Percentiles rank a stretch among this genome's conserved stretches.
Conservation (phyloP, 2,329 filamentous ascomycete genomes). For the Cercospora sp. region DNA sequence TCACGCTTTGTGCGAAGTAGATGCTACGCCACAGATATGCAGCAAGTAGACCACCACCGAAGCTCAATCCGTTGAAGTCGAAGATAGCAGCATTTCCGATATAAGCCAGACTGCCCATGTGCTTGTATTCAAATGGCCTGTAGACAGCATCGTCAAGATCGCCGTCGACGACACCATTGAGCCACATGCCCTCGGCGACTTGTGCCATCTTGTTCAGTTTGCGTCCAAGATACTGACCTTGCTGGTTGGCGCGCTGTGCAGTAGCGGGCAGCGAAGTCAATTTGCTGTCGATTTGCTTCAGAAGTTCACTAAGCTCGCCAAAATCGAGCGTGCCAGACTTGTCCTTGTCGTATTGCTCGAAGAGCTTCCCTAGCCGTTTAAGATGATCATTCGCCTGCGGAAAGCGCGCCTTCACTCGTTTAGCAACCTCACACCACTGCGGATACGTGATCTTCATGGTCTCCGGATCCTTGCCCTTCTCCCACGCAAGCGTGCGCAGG, state of each 20-base stretch:
- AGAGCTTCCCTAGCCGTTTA: constrained; percentile 84
- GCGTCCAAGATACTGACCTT: constrained; percentile 85
- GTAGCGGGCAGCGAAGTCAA: constrained; percentile 93
- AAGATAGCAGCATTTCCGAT: constrained; percentile 96
- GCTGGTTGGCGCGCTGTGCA: constrained; percentile 93
- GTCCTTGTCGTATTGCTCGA: constrained; percentile 89
- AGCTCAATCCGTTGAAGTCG: constrained; percentile 76
- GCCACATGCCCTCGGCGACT: constrained; percentile 68
- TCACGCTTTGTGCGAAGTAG: constrained; percentile 97
- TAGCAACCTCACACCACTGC: constrained; percentile 85
- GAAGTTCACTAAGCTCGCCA: constrained; percentile 81
- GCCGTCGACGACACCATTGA: constrained; percentile 82
- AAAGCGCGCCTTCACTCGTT: constrained; percentile 81
- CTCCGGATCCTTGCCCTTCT: constrained; percentile 85
- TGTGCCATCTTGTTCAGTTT: constrained; percentile 92
- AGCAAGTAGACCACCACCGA: constrained; percentile 82
- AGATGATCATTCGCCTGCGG: constrained; percentile 87
- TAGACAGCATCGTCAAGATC: constrained; percentile 91
- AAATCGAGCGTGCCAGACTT: constrained; percentile 92
- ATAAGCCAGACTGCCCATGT: constrained; percentile 89
- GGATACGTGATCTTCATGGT: constrained; percentile 81
- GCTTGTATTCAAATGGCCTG: constrained; percentile 90
- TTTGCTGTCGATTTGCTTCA: constrained; percentile 91
- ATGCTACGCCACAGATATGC: constrained; percentile 96
- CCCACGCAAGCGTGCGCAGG: constrained; percentile 84